A percentile compares a stretch with the other conserved stretches of the same genome.
phyloP scores from a whole-genome alignment of 306 rosid species.

The Quercus berberidifolia region DNA sequence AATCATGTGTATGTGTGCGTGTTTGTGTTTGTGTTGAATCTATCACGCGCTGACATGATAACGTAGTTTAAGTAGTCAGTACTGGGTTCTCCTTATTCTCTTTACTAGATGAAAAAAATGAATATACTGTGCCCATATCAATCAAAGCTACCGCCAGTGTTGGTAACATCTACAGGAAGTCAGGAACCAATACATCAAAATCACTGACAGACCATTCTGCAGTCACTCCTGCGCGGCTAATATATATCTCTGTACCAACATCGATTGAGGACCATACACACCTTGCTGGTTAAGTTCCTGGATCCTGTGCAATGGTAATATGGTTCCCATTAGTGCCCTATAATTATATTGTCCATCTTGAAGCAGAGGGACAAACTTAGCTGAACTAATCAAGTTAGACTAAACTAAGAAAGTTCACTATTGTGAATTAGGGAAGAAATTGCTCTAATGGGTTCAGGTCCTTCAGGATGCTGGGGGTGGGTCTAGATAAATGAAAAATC shows the following conservation, averaged over 20 bases:
- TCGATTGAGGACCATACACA: slow-evolving; percentile 45
- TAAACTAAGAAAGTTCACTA: not conserved
- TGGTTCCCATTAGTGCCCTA: not conserved
- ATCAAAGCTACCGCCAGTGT: not conserved
- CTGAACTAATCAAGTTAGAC: not conserved
- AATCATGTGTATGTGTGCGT: no score
- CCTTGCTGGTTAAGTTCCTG: slow-evolving; percentile 50
- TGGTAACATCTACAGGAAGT: slow-evolving; percentile 28
- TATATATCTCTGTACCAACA: slow-evolving; percentile 50
- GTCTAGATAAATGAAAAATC: no score
- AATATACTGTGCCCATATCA: not conserved
- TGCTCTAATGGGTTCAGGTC: no score
- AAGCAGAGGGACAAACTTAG: no score
- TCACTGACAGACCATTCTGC: slow-evolving; percentile 56
- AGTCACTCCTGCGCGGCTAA: slow-evolving; percentile 23
- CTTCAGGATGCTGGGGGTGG: not conserved
- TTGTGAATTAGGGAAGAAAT: not conserved
- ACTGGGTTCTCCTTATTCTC: not conserved
- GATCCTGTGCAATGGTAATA: slow-evolving; percentile 27
- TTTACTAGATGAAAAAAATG: not conserved
- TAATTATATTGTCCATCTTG: not conserved
- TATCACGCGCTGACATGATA: not conserved
- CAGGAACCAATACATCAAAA: slow-evolving; percentile 42
- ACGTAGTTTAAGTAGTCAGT: not conserved
- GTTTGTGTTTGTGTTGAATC: not conserved